Percentiles rank a stretch among this genome's conserved stretches.
Conservation (phyloP, 306 rosid genomes). For the Castanopsis chinensis region DNA sequence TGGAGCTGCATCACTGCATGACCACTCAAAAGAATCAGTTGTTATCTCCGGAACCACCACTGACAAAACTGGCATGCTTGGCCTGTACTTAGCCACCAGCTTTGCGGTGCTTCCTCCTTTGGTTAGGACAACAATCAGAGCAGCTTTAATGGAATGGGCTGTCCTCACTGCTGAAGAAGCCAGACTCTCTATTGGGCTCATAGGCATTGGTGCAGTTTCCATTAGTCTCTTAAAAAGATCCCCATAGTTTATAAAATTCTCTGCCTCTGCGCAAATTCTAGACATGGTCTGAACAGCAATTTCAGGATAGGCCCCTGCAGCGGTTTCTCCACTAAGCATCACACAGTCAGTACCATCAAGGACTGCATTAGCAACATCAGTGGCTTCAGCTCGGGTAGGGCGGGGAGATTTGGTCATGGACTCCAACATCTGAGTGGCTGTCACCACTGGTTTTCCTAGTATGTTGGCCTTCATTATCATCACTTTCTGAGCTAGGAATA, state of each 20-base stretch:
- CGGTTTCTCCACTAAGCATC: slow-evolving; percentile 46
- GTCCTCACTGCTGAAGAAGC: slow-evolving; percentile 37
- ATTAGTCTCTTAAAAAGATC: slow-evolving; percentile 18
- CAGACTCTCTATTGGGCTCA: slow-evolving; percentile 37
- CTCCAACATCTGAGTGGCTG: slow-evolving; percentile 45
- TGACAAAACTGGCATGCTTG: slow-evolving; percentile 53
- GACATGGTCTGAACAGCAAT: slow-evolving; percentile 36
- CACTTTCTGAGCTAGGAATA: slow-evolving; percentile 43
- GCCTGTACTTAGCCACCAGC: slow-evolving; percentile 55
- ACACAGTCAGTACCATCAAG: slow-evolving; percentile 48
- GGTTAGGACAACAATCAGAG: slow-evolving; percentile 34
- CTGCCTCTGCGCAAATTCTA: slow-evolving; percentile 37
- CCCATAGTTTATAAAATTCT: slow-evolving; percentile 22
- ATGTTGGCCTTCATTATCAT: slow-evolving; percentile 39
- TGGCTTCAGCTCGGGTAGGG: slow-evolving; percentile 53
- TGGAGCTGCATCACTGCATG: slow-evolving; percentile 9
- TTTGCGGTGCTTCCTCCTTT: slow-evolving; percentile 40
- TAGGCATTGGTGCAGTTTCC: slow-evolving; percentile 14
- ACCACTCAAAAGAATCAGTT: slow-evolving; percentile 46
- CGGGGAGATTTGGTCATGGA: slow-evolving; percentile 42
- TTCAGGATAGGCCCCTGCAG: slow-evolving; percentile 39
- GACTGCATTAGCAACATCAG: slow-evolving; percentile 56
- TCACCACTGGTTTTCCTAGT: slow-evolving; percentile 45
- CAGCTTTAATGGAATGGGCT: slow-evolving; percentile 28
- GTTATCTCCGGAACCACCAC: slow-evolving; percentile 44